Conservation (phyloP, 2,329 filamentous ascomycete genomes). For the Lachnellula occidentalis region DNA sequence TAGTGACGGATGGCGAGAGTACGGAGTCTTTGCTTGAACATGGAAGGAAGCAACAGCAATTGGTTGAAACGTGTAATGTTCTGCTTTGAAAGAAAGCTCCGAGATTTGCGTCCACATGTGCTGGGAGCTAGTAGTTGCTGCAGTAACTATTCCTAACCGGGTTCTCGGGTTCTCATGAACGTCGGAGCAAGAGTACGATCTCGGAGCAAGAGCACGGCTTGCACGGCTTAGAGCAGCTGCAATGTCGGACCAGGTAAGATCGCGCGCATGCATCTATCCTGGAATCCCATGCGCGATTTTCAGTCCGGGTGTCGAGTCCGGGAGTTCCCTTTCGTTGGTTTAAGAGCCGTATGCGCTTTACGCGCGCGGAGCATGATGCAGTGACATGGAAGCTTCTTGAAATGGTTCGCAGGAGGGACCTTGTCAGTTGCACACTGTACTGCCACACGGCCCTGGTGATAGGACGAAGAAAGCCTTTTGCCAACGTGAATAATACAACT, state of each 20-base stretch:
- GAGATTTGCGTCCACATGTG: not conserved
- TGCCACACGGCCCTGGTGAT: conserved; percentile 18
- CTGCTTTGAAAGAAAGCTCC: not conserved
- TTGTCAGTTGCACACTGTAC: conserved; percentile 19
- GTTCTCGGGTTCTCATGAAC: conserved; percentile 6
- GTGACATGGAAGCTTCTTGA: not conserved
- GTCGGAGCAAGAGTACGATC: not conserved
- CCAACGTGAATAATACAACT: conserved; percentile 3
- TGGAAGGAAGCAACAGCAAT: too few species aligned
- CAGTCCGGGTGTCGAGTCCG: not conserved
- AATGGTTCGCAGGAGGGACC: conserved; percentile 10
- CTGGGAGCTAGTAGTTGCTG: not conserved
- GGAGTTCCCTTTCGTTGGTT: not conserved
- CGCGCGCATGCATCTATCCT: not conserved
- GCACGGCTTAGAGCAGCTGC: conserved; percentile 5
- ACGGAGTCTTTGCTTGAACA: too few species aligned
- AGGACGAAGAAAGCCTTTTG: conserved; percentile 3
- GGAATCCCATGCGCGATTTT: not conserved
- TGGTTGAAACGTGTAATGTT: not conserved
- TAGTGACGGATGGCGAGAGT: not conserved
- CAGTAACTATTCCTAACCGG: not conserved
- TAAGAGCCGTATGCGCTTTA: not conserved
- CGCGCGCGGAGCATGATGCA: not conserved
- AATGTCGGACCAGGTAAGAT: not conserved
- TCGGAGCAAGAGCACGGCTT: not conserved